These are phyloP conservation scores for Candolleomyces efflorescens DNA, from an alignment of 768 basidiomycete species.

Conservation along the genomic window DNA sequence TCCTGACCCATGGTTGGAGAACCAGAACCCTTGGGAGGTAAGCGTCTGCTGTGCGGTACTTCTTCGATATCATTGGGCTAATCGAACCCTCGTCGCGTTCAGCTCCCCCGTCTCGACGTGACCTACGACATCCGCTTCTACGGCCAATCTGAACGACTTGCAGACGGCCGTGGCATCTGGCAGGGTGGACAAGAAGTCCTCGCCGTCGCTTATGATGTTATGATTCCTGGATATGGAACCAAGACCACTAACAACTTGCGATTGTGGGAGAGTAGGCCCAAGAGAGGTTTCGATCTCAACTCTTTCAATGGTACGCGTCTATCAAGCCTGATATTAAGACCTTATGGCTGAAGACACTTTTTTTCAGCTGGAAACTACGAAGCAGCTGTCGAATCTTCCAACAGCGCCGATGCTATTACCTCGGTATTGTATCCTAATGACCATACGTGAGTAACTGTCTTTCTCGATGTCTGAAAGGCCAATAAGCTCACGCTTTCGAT, in stretches of 20 bases:
- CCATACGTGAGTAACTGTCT: constrained; percentile 49
- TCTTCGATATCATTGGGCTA: background rate
- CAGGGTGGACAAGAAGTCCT: constrained; percentile 91
- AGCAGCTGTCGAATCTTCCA: constrained; percentile 79
- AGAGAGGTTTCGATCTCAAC: constrained; percentile 89
- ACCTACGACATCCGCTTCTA: constrained; percentile 86
- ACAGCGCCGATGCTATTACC: constrained; percentile 91
- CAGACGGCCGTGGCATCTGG: constrained; percentile 61
- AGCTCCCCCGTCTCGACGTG: constrained; percentile 80
- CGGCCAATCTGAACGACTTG: constrained; percentile 68
- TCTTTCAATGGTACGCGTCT: constrained; percentile 78
- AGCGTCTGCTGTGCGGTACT: background rate
- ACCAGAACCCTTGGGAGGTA: constrained; percentile 84
- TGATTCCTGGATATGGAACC: constrained; percentile 85
- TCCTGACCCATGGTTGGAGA: constrained; percentile 89
- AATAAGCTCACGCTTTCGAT: constrained; percentile 3
- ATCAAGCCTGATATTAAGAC: background rate
- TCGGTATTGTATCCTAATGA: constrained; percentile 96
- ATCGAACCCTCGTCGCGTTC: background rate
- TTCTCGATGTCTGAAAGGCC: background rate
- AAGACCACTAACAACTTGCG: constrained; percentile 88
- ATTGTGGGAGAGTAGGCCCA: constrained; percentile 81
- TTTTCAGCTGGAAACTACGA: constrained; percentile 86
- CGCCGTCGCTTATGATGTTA: constrained; percentile 92
- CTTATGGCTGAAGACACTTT: background rate